These are phyloP conservation scores for Jamesozyma spencerorum DNA, from an alignment of 805 yeast genomes.

Conservation along the genomic window DNA sequence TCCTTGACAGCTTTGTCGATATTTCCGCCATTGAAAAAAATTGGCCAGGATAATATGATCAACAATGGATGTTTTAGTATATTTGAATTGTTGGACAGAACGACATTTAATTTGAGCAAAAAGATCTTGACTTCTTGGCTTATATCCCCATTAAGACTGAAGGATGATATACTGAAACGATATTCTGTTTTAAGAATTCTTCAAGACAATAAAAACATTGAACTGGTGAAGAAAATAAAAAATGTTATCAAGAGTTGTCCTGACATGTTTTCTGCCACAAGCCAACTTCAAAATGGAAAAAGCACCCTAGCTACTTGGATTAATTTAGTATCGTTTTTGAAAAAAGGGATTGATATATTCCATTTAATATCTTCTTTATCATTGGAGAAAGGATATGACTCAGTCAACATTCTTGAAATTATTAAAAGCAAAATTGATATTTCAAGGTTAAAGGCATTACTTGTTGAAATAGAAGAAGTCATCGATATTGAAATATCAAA, in stretches of 20 bases:
- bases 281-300: conserved; percentile 22
- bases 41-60: conserved; percentile 10
- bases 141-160: conserved; percentile 28
- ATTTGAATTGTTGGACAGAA: conserved; percentile 13
- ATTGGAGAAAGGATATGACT: conserved; percentile 2
- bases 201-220: conserved; percentile 13
- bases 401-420: conserved; percentile 8
- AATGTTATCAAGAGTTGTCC: conserved; percentile 20
- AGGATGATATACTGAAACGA: conserved; percentile 24
- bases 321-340: conserved; percentile 20
- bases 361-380: conserved; percentile 7
- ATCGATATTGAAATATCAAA: conserved; percentile 34
- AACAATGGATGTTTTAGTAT: conserved; percentile 15
- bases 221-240: conserved; percentile 16
- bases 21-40: conserved; percentile 11
- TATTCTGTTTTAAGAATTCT: conserved; percentile 24
- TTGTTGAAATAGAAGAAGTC: conserved; percentile 17
- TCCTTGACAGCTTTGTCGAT: conserved; percentile 20
- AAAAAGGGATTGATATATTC: conserved; percentile 12
- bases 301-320: conserved; percentile 26
- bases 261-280: conserved; percentile 22
- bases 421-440: conserved; percentile 10
- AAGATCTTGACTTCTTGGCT: conserved; percentile 30
- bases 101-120: conserved; percentile 27
- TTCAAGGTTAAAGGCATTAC: conserved; percentile 7